Conservation (phyloP, 768 basidiomycete species). For the Pleurotus tuber-regium region DNA sequence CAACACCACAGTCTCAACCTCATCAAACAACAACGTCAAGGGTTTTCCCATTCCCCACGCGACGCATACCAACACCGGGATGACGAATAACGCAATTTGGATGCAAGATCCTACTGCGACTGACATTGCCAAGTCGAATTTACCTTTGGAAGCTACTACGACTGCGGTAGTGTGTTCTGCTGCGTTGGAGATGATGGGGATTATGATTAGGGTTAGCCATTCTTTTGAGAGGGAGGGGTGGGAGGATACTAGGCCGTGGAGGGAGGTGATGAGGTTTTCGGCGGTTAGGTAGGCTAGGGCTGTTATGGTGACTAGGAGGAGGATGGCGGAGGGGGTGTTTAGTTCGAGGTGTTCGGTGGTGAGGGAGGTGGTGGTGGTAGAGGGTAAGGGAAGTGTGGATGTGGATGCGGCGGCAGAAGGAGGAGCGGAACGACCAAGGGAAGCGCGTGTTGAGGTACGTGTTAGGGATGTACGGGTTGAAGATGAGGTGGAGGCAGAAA, state of each 20-base stretch:
- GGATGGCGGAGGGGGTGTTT: constrained; percentile 32
- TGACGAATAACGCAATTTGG: constrained; percentile 41
- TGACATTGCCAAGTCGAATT: constrained; percentile 41
- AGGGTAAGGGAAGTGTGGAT: constrained; percentile 17
- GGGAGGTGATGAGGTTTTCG: constrained; percentile 37
- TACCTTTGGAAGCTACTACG: constrained; percentile 39
- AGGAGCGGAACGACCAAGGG: constrained; percentile 34
- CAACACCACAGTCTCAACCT: constrained; percentile 35
- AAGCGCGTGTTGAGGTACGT: constrained; percentile 11
- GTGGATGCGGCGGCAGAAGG: background rate
- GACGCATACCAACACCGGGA: constrained; percentile 35
- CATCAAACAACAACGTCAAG: constrained; percentile 36
- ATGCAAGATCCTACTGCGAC: constrained; percentile 43
- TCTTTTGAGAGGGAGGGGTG: constrained; percentile 39
- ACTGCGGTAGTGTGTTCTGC: constrained; percentile 42
- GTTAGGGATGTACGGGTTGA: constrained; percentile 23
- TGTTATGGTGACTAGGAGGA: constrained; percentile 29
- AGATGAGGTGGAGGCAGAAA: too few species aligned
- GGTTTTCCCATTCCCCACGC: constrained; percentile 41
- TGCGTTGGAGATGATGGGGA: constrained; percentile 40
- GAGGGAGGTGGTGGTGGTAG: constrained; percentile 15
- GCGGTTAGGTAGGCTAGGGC: constrained; percentile 40
- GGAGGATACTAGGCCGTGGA: constrained; percentile 36
- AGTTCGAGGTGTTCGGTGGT: constrained; percentile 27
- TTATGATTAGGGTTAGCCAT: constrained; percentile 41